Evolutionary conservation across 2,329 filamentous ascomycete genomes (phyloP).

Genomic region (Fusarium camptoceras): DNA sequence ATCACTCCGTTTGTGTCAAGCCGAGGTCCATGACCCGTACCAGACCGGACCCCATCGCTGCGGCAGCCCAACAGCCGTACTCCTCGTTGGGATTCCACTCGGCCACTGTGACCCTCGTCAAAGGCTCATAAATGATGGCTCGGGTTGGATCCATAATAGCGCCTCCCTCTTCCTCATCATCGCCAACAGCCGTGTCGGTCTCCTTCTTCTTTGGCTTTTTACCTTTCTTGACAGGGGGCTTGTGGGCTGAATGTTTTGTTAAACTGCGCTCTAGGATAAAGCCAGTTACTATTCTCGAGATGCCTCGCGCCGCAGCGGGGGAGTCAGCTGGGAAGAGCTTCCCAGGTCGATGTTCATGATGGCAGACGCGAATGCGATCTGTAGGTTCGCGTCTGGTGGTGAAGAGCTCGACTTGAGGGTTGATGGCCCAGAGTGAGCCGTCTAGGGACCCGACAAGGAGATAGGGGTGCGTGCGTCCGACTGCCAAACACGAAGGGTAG

Average conservation of each 20-base stretch:
- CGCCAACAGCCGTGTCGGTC: conserved; percentile 47
- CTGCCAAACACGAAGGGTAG: conserved; percentile 62
- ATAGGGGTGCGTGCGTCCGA: conserved; percentile 65
- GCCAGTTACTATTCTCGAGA: conserved; percentile 63
- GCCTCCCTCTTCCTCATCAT: conserved; percentile 51
- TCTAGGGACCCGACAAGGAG: conserved; percentile 65
- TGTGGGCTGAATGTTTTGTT: conserved; percentile 57
- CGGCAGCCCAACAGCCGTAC: conserved; percentile 76
- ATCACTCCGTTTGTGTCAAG: conserved; percentile 52
- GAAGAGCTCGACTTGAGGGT: conserved; percentile 54
- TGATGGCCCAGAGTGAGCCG: conserved; percentile 63
- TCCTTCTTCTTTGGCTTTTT: conserved; percentile 54
- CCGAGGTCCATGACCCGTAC: conserved; percentile 75
- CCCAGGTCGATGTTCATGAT: conserved; percentile 64
- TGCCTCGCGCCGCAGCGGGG: conserved; percentile 55
- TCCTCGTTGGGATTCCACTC: conserved; percentile 76
- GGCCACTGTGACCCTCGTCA: conserved; percentile 70
- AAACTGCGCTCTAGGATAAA: conserved; percentile 63
- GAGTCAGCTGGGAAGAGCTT: conserved; percentile 47
- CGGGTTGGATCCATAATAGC: conserved; percentile 55
- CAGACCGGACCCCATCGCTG: conserved; percentile 74
- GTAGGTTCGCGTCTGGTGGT: conserved; percentile 50
- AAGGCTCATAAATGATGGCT: conserved; percentile 69
- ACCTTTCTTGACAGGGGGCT: conserved; percentile 52
- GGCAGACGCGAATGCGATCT: conserved; percentile 58